phyloP scores from a whole-genome alignment of 2,329 filamentous ascomycete genomes.

The Fusarium ramigenum region DNA sequence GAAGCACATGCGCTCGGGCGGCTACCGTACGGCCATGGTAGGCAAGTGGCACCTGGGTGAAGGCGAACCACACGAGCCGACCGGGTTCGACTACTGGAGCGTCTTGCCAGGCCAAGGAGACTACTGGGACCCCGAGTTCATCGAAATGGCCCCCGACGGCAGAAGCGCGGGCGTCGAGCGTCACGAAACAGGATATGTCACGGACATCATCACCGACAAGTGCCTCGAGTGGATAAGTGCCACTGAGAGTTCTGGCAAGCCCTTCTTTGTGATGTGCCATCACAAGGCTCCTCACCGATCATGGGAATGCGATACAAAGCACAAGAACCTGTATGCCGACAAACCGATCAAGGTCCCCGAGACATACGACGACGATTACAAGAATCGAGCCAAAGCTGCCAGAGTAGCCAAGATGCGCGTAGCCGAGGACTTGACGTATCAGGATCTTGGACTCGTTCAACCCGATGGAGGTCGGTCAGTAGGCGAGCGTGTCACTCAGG shows the following conservation, averaged over 20 bases:
- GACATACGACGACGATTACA: slow-evolving; percentile 64
- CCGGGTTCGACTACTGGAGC: slow-evolving; percentile 63
- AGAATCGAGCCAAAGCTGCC: slow-evolving; percentile 60
- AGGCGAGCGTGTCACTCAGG: not conserved
- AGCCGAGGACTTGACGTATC: slow-evolving; percentile 61
- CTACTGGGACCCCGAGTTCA: slow-evolving; percentile 61
- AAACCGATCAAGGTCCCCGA: slow-evolving; percentile 59
- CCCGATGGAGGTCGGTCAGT: slow-evolving; percentile 52
- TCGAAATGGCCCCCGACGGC: slow-evolving; percentile 47
- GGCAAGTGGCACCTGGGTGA: slow-evolving; percentile 66
- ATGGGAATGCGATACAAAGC: slow-evolving; percentile 61
- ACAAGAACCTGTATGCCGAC: slow-evolving; percentile 56
- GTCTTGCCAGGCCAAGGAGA: slow-evolving; percentile 62
- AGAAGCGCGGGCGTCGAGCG: not conserved
- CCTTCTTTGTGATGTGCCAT: slow-evolving; percentile 66
- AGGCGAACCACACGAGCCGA: slow-evolving; percentile 55
- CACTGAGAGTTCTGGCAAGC: slow-evolving; percentile 45
- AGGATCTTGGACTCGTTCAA: slow-evolving; percentile 61
- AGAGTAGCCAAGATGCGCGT: slow-evolving; percentile 61
- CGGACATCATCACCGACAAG: slow-evolving; percentile 63
- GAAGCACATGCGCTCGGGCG: slow-evolving; percentile 57
- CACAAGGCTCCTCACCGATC: slow-evolving; percentile 64
- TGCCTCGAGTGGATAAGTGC: slow-evolving; percentile 52
- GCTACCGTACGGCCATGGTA: slow-evolving; percentile 62
- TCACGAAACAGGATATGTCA: slow-evolving; percentile 56